Base-by-base conservation (phyloP, 1,139 yeast species). In the Tardiomyces depauwii region DNA sequence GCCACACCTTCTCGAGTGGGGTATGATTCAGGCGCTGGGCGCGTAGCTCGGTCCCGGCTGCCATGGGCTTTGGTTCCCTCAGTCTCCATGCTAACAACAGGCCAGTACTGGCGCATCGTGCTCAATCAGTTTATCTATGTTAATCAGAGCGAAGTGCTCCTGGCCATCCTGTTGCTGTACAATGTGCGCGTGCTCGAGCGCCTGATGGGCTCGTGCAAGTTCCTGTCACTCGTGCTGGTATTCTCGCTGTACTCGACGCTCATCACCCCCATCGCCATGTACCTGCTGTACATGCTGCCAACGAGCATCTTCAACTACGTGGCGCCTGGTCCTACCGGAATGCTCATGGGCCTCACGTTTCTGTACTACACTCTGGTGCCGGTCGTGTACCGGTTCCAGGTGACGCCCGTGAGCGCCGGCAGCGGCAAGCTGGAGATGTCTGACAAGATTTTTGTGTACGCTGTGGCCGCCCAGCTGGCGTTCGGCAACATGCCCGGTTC, bases 71-170 rank as follows among this genome's bases (percentile, higher is more conserved):
- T 2, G 27, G 40, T 13, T 30, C 40, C 23, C 40, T 32, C n/a
- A 25, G 32, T 13, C 45, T 43, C 18, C n/a, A n/a, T n/a, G n/a
- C n/a, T n/a, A n/a, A n/a, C n/a, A n/a, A 23, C 42, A 60, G 63
- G 55, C 28, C 93, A 84, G 55, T 80, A 75, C 61, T 84, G 91
- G 89, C 65, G 93, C 45, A 55, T 81, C 13, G 45, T 72, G 6
- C 61, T 77, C 2, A 75, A 71, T 58, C 91, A 81, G 59, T 46
- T 76, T 25, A 67, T 77, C 2, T 82, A 76, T 49, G 66, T 74
- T 43, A 82, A 79, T 55, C 87, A 82, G 60, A 76, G 85, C 2
- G 88, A 83, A 58, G 80, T 76, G 46, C 58, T 83, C 19, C 53
- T 82, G 18, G 66, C 72, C 1, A 61, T 72, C 3, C 57, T 80